Conservation (phyloP, 164 flowering plant genomes). For the Dillenia suffruticosa region DNA sequence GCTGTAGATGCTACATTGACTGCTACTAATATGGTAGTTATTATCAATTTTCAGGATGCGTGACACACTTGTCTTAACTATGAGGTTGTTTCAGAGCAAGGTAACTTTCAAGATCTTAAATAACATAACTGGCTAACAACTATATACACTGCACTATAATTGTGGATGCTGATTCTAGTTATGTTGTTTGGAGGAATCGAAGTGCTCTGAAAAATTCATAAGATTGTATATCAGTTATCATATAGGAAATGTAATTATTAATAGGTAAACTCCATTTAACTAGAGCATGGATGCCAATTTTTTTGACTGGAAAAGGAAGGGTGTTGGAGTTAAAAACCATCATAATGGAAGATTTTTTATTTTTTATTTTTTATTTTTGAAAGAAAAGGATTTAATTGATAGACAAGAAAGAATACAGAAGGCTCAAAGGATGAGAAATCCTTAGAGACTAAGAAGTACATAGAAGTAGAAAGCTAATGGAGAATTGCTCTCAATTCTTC, state of each 20-base stretch:
- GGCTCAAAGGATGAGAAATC: too few species aligned
- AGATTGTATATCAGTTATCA: neutral
- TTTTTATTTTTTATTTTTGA: too few species aligned
- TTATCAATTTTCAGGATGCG: conserved; percentile 56
- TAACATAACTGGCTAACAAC: neutral
- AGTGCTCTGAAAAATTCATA: neutral
- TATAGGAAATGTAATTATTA: neutral
- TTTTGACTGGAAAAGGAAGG: too few species aligned
- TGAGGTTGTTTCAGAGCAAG: conserved; percentile 88
- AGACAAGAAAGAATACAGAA: too few species aligned
- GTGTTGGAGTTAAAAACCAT: too few species aligned
- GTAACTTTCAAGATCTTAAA: conserved; percentile 29
- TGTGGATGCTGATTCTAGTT: neutral
- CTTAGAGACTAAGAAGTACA: too few species aligned
- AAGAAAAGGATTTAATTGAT: too few species aligned
- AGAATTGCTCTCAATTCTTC: too few species aligned
- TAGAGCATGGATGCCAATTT: too few species aligned
- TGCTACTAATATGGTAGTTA: conserved; percentile 12
- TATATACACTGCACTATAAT: neutral
- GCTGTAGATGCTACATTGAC: neutral
- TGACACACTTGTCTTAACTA: conserved; percentile 78
- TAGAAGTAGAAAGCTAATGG: too few species aligned
- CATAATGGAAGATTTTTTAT: too few species aligned
- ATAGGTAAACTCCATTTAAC: neutral
- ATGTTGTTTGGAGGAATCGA: neutral